Evolutionary conservation across 139 green algal genomes (phyloP).

Genomic region (Chlamydomonas sp.): DNA sequence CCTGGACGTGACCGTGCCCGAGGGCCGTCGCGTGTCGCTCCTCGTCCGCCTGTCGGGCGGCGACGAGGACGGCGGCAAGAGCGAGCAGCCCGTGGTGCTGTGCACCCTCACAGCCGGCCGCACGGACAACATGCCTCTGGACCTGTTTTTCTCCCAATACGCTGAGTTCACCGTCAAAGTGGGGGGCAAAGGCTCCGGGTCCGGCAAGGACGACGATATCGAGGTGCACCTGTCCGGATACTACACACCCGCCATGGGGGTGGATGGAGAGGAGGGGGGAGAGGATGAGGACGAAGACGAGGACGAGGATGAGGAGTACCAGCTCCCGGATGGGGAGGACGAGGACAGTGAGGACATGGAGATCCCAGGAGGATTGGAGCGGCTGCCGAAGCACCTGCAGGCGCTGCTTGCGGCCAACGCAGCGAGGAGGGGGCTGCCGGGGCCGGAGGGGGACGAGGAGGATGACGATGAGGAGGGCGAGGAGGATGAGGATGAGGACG

Average conservation of each 20-base stretch:
- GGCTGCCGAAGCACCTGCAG: neutral
- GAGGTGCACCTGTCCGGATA: constrained; percentile 87
- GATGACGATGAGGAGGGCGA: constrained; percentile 2
- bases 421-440: neutral
- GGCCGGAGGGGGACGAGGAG: neutral
- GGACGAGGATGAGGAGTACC: constrained; percentile 42
- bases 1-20: constrained; percentile 37
- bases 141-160: constrained; percentile 64
- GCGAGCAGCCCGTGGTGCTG: constrained; percentile 58
- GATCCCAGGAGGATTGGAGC: constrained; percentile 23
- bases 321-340: constrained; percentile 35
- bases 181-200: neutral
- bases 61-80: constrained; percentile 17
- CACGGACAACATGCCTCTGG: constrained; percentile 65
- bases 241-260: constrained; percentile 67
- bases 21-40: constrained; percentile 59
- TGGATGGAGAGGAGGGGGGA: constrained; percentile 54
- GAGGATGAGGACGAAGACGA: constrained; percentile 67
- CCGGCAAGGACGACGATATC: neutral
- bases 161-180: constrained; percentile 69
- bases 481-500: constrained; percentile 51
- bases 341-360: constrained; percentile 41
- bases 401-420: too few relatives aligned
- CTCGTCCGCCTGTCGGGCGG: constrained; percentile 48
- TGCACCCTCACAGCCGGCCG: constrained; percentile 68